Conservation (phyloP, 805 yeast genomes). For the Clavispora vitiphila region DNA sequence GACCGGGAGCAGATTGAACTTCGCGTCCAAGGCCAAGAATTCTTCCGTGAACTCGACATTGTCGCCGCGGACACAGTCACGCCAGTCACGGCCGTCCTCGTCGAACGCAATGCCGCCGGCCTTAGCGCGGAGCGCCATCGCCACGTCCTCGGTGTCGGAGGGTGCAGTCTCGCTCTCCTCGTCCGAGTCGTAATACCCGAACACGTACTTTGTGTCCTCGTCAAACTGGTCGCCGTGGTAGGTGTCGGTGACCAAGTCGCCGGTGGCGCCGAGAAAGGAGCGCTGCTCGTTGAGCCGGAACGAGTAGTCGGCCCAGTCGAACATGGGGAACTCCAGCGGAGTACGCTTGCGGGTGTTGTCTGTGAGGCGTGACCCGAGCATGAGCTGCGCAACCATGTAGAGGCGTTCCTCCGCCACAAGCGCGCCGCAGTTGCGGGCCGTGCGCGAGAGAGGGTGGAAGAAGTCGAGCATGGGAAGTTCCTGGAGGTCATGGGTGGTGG, state of each 20-base stretch:
- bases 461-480: conserved; percentile 57
- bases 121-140: conserved; percentile 17
- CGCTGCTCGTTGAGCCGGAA: conserved; percentile 6
- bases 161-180: conserved; percentile 9
- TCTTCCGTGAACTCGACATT: conserved; percentile 31
- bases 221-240: conserved; percentile 63
- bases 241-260: conserved; percentile 47
- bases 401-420: conserved; percentile 53
- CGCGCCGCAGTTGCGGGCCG: conserved; percentile 52
- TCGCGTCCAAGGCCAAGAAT: conserved; percentile 15
- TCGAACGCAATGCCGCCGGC: conserved; percentile 44
- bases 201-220: conserved; percentile 60
- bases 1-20: conserved; percentile 14
- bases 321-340: conserved; percentile 6
- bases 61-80: conserved; percentile 62
- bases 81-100: conserved; percentile 62
- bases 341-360: neutral
- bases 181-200: conserved; percentile 44
- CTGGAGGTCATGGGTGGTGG: conserved; percentile 46
- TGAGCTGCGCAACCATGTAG: conserved; percentile 49
- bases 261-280: conserved; percentile 9
- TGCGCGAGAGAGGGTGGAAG: conserved; percentile 64
- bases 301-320: conserved; percentile 8
- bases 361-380: conserved; percentile 9
- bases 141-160: conserved; percentile 8